phyloP scores from a whole-genome alignment of 305 asterid species.

The Plantago coronopus region DNA sequence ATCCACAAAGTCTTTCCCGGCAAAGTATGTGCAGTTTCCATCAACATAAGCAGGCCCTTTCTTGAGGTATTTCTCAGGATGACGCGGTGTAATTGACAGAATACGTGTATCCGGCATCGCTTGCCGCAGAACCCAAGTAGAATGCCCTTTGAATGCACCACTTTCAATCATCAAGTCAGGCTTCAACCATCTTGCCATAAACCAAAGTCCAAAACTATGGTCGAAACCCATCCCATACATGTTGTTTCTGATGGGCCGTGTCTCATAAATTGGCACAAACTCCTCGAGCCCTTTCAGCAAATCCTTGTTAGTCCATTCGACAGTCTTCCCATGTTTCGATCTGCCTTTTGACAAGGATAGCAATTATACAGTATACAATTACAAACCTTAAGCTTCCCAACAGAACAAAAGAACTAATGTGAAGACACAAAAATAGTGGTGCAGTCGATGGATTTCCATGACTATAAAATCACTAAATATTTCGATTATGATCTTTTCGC shows the following conservation, averaged over 20 bases:
- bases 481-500: background rate
- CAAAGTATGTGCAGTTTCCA: conserved; percentile 86
- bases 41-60: conserved; percentile 98
- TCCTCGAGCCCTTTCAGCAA: conserved; percentile 79
- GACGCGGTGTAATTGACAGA: conserved; percentile 85
- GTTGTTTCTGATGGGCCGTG: conserved; percentile 82
- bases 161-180: conserved; percentile 92
- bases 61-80: conserved; percentile 85
- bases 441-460: conserved; percentile 5
- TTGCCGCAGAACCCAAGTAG: conserved; percentile 94
- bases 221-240: conserved; percentile 96
- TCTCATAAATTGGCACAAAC: conserved; percentile 84
- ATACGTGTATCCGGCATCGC: conserved; percentile 86
- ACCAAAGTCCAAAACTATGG: conserved; percentile 98
- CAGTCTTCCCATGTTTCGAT: conserved; percentile 87
- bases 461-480: background rate
- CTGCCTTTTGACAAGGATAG: conserved; percentile 96
- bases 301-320: conserved; percentile 89
- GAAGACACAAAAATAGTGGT: background rate
- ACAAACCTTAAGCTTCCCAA: conserved; percentile 17
- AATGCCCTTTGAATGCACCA: conserved; percentile 97
- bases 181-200: conserved; percentile 73
- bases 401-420: background rate
- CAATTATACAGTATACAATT: conserved; percentile 34
- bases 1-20: conserved; percentile 89